Base-by-base conservation (phyloP, 768 basidiomycete genomes). In the Arthromyces matolae region DNA sequence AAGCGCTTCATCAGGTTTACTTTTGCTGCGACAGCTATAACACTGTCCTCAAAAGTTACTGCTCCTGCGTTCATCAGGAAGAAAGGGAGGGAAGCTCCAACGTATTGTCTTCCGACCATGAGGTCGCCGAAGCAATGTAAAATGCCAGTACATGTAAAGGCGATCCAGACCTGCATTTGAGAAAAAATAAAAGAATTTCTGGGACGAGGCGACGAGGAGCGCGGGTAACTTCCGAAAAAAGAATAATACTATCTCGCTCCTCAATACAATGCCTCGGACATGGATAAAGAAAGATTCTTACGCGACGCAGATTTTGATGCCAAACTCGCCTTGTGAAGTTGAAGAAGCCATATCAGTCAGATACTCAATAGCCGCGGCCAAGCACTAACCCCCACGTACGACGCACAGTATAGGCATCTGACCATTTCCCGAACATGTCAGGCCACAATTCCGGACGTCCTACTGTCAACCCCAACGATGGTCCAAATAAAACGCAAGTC, bases 51-150 rank as follows among this genome's bases (percentile, higher is more conserved):
- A 8, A 49, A 36, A 7, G 47, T 49, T 7, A 42, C 19, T 8
- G 42, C 42, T 5, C 28, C 42, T 5, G 42, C 42, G 24, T 42
- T 42, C 42, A 28, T 49, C 41, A 49, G 19, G 34, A 49, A 49
- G 16, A 49, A 49, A 3, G 34, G 40, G 10, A 49, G 3, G 22
- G 47, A 49, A 9, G 13, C 19, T 1, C 47, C 47, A 18, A 31
- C 8, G 18, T 25, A 49, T 25, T 42, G 41, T 8, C 18, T 4
- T 16, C 42, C 49, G 1, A 50, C 8, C 49, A 50, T 50, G 1
- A 50, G 49, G 29, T 50, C 49, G 23, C 49, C 49, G 23, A 44
- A 50, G 23, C 36, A 50, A n/a, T 50, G 49, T 7, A 50, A 38
- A 3, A 25, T 10, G 12, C 49, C 49, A 19, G 49, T 31, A 18